Evolutionary conservation across 495 filamentous ascomycete genomes (phyloP), one percentile per base, ranked within the genome.

Genomic region (Cercophora sp.): DNA sequence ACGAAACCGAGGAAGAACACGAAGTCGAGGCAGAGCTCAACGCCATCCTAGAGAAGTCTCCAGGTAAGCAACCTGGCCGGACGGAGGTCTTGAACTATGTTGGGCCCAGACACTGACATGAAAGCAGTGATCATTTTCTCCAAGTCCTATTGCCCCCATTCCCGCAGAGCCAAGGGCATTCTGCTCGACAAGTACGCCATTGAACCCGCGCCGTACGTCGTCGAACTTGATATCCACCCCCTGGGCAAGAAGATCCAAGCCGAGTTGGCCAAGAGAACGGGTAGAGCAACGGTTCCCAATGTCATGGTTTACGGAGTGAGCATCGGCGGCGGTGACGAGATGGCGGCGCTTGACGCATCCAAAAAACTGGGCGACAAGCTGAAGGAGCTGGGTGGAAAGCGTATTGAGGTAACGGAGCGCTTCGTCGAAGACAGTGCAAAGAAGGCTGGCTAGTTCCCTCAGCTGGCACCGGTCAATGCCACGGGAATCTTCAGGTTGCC

Each of bases 51-150:
- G 91, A 91, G 73, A 82, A 82, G 52, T 81, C 88, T 22, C 89
- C 90, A 49, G 83, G 89, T 92, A 81, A 58, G 81, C 72, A 8
- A 15, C 39, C 18, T 27, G 19, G n/a, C 54, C 35, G n/a, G n/a
- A n/a, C 18, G 2, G 18, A 1, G 5, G 11, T 3, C 8, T 10
- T 3, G 5, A 20, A 26, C 22, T 18, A 5, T 26, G 52, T 24
- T 23, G 23, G 54, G 60, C 37, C 60, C 39, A 36, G 23, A 5
- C 51, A 25, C 70, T n/a, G n/a, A n/a, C n/a, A n/a, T n/a, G n/a
- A n/a, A n/a, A n/a, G n/a, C 61, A 91, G 87, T 96, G 43, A 88
- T 96, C 61, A 88, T 98, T 46, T 96, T 97, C 74, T 95, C 89
- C 48, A 97, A 97, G 69, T 82, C 86, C 1, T 95, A 89, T 70